These are phyloP conservation scores for Cicer yamashitae DNA, from an alignment of 306 rosid genomes.

Conservation along the genomic window DNA sequence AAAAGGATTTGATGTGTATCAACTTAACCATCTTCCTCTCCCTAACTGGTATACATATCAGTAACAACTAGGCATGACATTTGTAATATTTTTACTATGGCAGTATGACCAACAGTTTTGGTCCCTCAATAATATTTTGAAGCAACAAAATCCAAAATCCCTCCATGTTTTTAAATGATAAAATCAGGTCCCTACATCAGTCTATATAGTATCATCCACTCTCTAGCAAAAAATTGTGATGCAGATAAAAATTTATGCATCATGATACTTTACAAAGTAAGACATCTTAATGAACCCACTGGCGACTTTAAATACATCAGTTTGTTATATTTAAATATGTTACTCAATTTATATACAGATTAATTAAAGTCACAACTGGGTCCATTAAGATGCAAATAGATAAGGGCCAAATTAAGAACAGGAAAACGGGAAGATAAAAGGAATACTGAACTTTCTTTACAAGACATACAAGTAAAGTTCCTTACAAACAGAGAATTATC, in stretches of 20 bases:
- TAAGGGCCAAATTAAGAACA: background rate
- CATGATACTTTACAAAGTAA: background rate
- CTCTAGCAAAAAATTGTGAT: background rate
- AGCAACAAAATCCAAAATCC: background rate
- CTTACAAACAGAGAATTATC: background rate
- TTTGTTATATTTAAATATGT: background rate
- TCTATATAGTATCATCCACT: background rate
- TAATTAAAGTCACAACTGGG: background rate
- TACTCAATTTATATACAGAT: background rate
- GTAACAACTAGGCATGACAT: constrained; percentile 2
- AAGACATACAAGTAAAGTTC: background rate
- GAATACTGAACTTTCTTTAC: background rate
- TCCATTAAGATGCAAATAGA: background rate
- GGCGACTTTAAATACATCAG: background rate
- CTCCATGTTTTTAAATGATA: background rate
- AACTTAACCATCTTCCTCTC: constrained; percentile 30
- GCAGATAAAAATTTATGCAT: background rate
- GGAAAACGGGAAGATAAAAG: background rate
- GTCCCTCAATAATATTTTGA: background rate
- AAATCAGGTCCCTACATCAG: background rate
- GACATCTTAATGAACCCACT: background rate
- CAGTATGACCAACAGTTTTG: background rate
- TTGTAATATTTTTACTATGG: constrained; percentile 4
- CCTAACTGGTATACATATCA: constrained; percentile 5
- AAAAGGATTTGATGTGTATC: constrained; percentile 33